Evolutionary conservation across 2,329 filamentous ascomycete genomes (phyloP).

Genomic region (Epichloe festucae): DNA sequence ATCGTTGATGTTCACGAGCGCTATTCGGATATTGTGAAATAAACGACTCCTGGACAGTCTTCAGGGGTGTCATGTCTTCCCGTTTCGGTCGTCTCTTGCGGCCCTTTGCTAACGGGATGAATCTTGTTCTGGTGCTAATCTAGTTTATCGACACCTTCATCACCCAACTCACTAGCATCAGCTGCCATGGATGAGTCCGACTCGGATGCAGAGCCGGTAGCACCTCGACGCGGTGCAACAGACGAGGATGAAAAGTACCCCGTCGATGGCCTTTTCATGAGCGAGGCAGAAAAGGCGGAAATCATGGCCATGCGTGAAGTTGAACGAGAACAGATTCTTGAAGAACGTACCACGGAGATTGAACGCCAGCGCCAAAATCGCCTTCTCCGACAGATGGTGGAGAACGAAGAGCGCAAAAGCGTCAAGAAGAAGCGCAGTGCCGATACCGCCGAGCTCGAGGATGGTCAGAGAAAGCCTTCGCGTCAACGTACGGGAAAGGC

Average conservation of each 20-base stretch:
- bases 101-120: slow-evolving; percentile 4
- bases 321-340: slow-evolving; percentile 79
- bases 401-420: slow-evolving; percentile 43
- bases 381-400: slow-evolving; percentile 67
- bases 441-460: slow-evolving; percentile 64
- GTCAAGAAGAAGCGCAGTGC: slow-evolving; percentile 63
- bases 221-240: slow-evolving; percentile 24
- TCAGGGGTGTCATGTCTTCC: neutral
- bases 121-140: neutral
- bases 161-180: slow-evolving; percentile 63
- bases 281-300: slow-evolving; percentile 57
- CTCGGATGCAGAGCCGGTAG: slow-evolving; percentile 38
- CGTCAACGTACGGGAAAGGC: slow-evolving; percentile 47
- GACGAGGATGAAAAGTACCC: slow-evolving; percentile 61
- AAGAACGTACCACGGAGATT: slow-evolving; percentile 72
- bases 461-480: slow-evolving; percentile 58
- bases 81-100: neutral
- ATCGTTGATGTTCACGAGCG: neutral
- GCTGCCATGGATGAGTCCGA: slow-evolving; percentile 85
- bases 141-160: slow-evolving; percentile 58
- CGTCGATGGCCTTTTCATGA: slow-evolving; percentile 74
- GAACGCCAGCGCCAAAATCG: slow-evolving; percentile 72
- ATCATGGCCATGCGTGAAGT: slow-evolving; percentile 85
- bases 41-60: neutral
- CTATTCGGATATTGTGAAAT: neutral